Evolutionary conservation across 805 yeast species (phyloP), one percentile per base, ranked within the genome.

Genomic region (Jamesozyma gamospora): DNA sequence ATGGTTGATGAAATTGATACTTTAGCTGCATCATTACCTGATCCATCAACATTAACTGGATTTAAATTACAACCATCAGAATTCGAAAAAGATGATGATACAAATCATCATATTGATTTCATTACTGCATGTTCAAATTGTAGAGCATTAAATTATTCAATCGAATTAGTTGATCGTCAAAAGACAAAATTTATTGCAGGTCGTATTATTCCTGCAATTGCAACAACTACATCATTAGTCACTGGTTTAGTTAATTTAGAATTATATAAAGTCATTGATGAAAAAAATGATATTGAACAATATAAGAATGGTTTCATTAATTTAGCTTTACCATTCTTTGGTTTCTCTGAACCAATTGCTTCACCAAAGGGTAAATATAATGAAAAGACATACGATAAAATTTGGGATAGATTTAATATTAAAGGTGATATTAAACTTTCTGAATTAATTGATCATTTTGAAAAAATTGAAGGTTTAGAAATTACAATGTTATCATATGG

Each of bases 181-280:
- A 85, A 82, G 67, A 92, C 98, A 29, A 92, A 92, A 67, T 86
- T 90, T 55, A 90, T 92, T 60, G 99, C 99, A 6, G 99, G 99
- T 35, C 80, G 94, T 64, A 92, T 92, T 50, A 92, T 92, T 50
- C 99, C 99, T 13, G 98, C 98, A 16, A 92, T 92, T 68, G 98
- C 98, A 28, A 92, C 99, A 2, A 92, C 99, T 1, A 92, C 99
- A n/a, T 94, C 96, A 9, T 68, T 88, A 50, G 98, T 92, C 17
- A 85, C 98, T 6, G 99, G 99, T 35, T 70, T 92, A 54, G 94
- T 87, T 18, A 84, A 94, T 54, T 67, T 92, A 49, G 99, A 92
- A 65, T 69, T 90, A 42, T 83, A 84, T 69, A 92, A 92, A 68
- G 90, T 92, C 47, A 84, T 77, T 34, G 94, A 81, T 54, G 73